A percentile compares a stretch with the other conserved stretches of the same genome.
Conservation (phyloP, 1,284 basidiomycete genomes). For the Grifola frondosa region DNA sequence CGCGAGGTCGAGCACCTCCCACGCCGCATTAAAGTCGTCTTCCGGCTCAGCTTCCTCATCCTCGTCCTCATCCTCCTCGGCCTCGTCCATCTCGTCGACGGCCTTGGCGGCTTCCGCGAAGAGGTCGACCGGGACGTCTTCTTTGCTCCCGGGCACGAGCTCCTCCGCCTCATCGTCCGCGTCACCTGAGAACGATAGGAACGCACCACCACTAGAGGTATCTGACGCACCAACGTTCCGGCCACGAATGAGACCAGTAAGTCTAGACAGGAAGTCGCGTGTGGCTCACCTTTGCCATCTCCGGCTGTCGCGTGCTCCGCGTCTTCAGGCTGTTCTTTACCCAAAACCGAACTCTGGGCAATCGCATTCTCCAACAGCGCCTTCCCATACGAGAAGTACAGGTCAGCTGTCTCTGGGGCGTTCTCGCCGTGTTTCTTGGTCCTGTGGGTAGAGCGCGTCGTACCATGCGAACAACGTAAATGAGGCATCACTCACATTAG, state of each 20-base stretch:
- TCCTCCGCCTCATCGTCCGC: constrained; percentile 52
- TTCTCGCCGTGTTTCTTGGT: constrained; percentile 72
- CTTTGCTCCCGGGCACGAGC: constrained; percentile 18
- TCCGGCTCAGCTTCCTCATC: constrained; percentile 76
- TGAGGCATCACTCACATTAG: constrained; percentile 54
- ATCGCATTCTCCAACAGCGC: constrained; percentile 88
- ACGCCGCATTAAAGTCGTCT: constrained; percentile 92
- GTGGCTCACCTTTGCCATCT: constrained; percentile 34
- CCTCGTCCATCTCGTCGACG: constrained; percentile 46
- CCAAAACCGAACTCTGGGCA: constrained; percentile 76
- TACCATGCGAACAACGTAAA: constrained; percentile 11
- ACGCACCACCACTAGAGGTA: constrained; percentile 46
- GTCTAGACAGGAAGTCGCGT: constrained; percentile 1
- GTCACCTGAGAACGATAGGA: constrained; percentile 76
- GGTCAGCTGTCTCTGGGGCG: constrained; percentile 75
- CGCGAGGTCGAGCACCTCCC: constrained; percentile 90
- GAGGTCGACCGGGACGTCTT: constrained; percentile 56
- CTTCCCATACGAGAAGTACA: constrained; percentile 85
- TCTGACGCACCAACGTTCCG: constrained; percentile 18
- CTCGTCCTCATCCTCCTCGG: constrained; percentile 47
- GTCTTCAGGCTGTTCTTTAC: constrained; percentile 72
- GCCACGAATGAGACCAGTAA: not conserved
- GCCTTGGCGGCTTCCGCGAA: constrained; percentile 53
- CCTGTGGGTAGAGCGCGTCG: constrained; percentile 38
- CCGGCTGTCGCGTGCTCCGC: constrained; percentile 48